Evolutionary conservation across 306 rosid genomes (phyloP).

Genomic region (Calophaca sinica): DNA sequence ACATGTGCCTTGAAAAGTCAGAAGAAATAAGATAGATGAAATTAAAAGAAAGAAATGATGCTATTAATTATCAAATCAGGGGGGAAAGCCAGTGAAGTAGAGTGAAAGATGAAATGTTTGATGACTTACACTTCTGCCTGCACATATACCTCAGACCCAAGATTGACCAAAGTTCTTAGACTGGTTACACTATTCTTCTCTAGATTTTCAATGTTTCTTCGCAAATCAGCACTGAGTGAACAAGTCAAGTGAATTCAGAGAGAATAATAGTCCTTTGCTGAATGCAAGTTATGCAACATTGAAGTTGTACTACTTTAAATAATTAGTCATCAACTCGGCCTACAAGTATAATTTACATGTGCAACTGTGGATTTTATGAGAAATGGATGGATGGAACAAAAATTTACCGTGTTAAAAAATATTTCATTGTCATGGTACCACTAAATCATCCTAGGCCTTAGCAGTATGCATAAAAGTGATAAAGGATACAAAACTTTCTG

Average conservation of each 20-base stretch:
- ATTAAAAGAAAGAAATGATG: background rate
- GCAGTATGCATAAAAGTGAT: constrained; percentile 10
- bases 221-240: constrained; percentile 73
- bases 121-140: constrained; percentile 94
- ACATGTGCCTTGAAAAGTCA: background rate
- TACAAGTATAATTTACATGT: constrained; percentile 11
- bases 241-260: constrained; percentile 60
- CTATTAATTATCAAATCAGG: constrained; percentile 17
- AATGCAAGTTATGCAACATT: constrained; percentile 34
- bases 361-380: constrained; percentile 17
- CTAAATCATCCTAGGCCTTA: background rate
- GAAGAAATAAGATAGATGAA: background rate
- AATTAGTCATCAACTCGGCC: background rate
- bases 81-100: background rate
- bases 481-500: constrained; percentile 92
- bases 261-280: constrained; percentile 11
- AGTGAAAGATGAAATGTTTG: constrained; percentile 20
- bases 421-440: background rate
- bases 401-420: background rate
- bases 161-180: constrained; percentile 84
- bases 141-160: constrained; percentile 91
- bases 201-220: constrained; percentile 80
- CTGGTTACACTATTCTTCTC: constrained; percentile 86
- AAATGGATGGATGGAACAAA: constrained; percentile 2
- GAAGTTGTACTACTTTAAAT: background rate